phyloP scores from a whole-genome alignment of 192 early-diverging fungal genomes.

The Linnemannia hyalina region DNA sequence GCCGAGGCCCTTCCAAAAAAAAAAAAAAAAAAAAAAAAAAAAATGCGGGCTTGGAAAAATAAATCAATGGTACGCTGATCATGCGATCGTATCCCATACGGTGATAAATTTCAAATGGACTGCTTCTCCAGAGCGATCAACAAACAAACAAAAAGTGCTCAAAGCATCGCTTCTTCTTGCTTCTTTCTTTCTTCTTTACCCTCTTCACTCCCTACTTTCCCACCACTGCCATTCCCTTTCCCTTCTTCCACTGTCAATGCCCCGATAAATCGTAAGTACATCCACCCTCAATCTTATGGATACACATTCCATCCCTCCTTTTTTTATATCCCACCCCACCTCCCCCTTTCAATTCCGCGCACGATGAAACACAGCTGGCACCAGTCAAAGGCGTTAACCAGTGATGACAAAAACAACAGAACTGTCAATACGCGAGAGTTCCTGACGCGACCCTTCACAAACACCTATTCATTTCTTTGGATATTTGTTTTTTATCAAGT shows the following conservation, averaged over 20 bases:
- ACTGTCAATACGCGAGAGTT: conserved; percentile 21
- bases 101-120: background rate
- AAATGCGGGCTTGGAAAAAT: background rate
- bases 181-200: conserved; percentile 7
- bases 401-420: conserved; percentile 22
- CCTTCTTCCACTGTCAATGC: background rate
- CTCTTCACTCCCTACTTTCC: background rate
- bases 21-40: background rate
- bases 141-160: background rate
- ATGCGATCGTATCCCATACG: background rate
- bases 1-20: background rate
- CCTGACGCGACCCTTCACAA: conserved; percentile 5
- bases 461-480: background rate
- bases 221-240: background rate
- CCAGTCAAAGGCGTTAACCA: conserved; percentile 22
- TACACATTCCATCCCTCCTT: background rate
- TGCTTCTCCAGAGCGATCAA: background rate
- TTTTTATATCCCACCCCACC: background rate
- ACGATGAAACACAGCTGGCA: conserved; percentile 22
- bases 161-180: background rate
- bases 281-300: background rate
- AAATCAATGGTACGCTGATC: background rate
- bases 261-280: conserved; percentile 2
- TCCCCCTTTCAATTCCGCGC: conserved; percentile 7
- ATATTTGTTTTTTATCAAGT: background rate